Conservation (phyloP, 805 yeast genomes). For the Ogataea kodamae region DNA sequence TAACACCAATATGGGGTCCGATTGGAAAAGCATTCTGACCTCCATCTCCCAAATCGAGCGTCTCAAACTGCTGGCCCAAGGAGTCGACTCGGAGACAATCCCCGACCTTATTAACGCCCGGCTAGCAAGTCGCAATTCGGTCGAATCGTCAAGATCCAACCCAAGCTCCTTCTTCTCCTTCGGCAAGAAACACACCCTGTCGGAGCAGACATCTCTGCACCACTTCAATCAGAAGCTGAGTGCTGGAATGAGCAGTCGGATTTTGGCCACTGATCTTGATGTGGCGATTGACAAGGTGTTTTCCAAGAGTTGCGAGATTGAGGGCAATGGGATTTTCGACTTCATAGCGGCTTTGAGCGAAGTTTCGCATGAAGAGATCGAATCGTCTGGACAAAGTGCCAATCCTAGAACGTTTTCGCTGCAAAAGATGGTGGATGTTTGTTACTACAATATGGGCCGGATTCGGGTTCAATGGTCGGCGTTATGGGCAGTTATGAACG, state of each 20-base stretch:
- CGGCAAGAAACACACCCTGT: conserved; percentile 47
- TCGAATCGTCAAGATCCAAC: conserved; percentile 47
- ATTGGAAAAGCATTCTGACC: conserved; percentile 83
- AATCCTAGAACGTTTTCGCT: conserved; percentile 89
- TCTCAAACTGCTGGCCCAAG: conserved; percentile 81
- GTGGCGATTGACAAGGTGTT: conserved; percentile 85
- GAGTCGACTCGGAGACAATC: conserved; percentile 75
- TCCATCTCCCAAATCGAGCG: conserved; percentile 90
- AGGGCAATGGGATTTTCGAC: conserved; percentile 80
- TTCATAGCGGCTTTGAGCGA: conserved; percentile 85
- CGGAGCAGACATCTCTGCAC: conserved; percentile 66
- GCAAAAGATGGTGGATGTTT: conserved; percentile 94
- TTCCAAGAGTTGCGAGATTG: conserved; percentile 71
- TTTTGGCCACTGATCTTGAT: conserved; percentile 65
- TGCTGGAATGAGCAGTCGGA: conserved; percentile 51
- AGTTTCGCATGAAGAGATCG: conserved; percentile 88
- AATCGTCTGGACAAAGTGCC: conserved; percentile 73
- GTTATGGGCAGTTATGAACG: conserved; percentile 91
- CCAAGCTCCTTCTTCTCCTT: conserved; percentile 54
- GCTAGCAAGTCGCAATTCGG: conserved; percentile 50
- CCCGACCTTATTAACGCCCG: conserved; percentile 85
- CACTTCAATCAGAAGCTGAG: conserved; percentile 69
- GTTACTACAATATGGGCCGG: conserved; percentile 96
- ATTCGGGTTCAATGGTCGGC: conserved; percentile 96
- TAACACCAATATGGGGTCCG: conserved; percentile 66